Base-by-base conservation (phyloP, 1,284 basidiomycete species). In the Sphagnurus paluster region DNA sequence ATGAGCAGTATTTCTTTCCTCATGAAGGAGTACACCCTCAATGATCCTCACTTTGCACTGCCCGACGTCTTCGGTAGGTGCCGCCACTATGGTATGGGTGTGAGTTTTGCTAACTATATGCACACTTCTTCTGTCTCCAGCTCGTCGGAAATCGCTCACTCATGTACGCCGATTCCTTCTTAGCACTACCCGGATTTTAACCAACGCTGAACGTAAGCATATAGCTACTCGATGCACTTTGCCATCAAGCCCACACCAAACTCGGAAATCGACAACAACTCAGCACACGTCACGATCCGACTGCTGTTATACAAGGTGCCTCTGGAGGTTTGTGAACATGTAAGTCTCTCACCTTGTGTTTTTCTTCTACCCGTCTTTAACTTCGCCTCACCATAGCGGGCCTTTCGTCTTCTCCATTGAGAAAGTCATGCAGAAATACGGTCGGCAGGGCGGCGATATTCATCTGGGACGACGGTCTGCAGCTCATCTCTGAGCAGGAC, bases 391-490 rank as follows among this genome's bases (percentile, higher is more conserved):
- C 8, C 21, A 9, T 54, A 84, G 83, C 39, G 71, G 75, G 2
- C 90, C 89, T 0, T 92, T 90, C 1, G 81, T 93, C 32, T 84
- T 85, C 50, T 92, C 88, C 0, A 71, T 93, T 48, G 90, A 93
- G 68, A 84, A 84, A 59, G 90, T 90, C 1, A 93, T 93, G 82
- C 85, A 88, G 62, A 93, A 88, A 5, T 91, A 92, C 59, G 87
- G 89, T 14, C 77, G 87, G 0, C 88, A 92, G 61, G 89, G 87
- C 44, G 70, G 75, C 79, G 5, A 90, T 92, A 60, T 80, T 92
- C 58, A 76, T 92, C 26, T 85, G 87, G 56, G 89, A 92, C 53
- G 87, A 92, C 56, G 91, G 91, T 39, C 66, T 87, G 58, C 79
- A 84, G 61, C 62, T 85, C 2, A 68, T 93, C 43, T 65, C 72